phyloP scores from a whole-genome alignment of 2,329 filamentous ascomycete genomes.

The Trichoderma sp. region DNA sequence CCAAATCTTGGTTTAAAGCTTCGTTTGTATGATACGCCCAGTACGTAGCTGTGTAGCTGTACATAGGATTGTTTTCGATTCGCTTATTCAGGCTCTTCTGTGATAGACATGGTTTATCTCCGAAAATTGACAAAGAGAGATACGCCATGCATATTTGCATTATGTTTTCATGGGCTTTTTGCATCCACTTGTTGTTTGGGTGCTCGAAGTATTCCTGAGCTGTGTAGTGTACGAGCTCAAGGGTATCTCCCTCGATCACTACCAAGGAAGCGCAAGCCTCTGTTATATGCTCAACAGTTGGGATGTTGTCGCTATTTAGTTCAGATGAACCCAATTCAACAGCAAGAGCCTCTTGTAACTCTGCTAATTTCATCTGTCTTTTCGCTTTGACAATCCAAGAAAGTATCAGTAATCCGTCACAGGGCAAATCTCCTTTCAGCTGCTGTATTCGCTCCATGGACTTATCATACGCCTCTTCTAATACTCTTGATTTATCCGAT shows the following conservation, averaged over 20 bases:
- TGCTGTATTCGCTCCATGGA: slow-evolving; percentile 42
- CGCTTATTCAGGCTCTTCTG: too few relatives aligned
- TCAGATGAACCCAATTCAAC: too few relatives aligned
- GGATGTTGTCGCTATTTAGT: too few relatives aligned
- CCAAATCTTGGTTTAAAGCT: not conserved
- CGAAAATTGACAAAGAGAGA: slow-evolving; percentile 34
- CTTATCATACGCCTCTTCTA: too few relatives aligned
- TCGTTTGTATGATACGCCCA: not conserved
- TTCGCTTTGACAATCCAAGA: slow-evolving; percentile 41
- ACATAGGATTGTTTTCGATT: not conserved
- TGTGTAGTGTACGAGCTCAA: slow-evolving; percentile 46
- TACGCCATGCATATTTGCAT: slow-evolving; percentile 36
- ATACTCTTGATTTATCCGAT: too few relatives aligned
- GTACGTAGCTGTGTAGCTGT: not conserved
- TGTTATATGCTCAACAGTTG: slow-evolving; percentile 33
- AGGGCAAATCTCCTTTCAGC: slow-evolving; percentile 34
- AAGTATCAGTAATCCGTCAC: slow-evolving; percentile 35
- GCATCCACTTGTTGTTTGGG: slow-evolving; percentile 36
- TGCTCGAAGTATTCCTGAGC: slow-evolving; percentile 43
- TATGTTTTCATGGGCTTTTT: slow-evolving; percentile 30
- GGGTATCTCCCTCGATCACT: slow-evolving; percentile 37
- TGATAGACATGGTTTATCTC: too few relatives aligned
- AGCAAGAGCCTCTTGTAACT: slow-evolving; percentile 44
- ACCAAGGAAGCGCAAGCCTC: slow-evolving; percentile 43
- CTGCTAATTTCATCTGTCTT: slow-evolving; percentile 32